Conservation (phyloP, 805 yeast species). For the Henningerozyma blattae region DNA sequence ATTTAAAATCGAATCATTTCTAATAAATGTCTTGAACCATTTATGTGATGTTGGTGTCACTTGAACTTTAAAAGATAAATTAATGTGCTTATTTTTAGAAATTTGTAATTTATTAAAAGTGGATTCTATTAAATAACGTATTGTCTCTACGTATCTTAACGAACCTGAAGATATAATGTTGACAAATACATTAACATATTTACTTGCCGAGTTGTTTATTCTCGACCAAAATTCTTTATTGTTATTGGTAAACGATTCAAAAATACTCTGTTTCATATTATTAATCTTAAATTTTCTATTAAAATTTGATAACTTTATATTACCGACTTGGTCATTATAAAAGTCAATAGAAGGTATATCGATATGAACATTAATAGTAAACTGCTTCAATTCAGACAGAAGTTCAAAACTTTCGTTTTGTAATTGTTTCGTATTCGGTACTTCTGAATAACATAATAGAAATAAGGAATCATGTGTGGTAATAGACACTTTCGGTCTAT, state of each 20-base stretch:
- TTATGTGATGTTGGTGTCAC: conserved; percentile 20
- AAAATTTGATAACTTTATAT: conserved; percentile 16
- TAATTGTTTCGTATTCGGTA: conserved; percentile 3
- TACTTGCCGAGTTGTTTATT: conserved; percentile 1
- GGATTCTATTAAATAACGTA: conserved; percentile 19
- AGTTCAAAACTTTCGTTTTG: background rate
- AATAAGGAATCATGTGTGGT: conserved; percentile 19
- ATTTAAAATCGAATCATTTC: conserved; percentile 7
- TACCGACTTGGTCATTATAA: conserved; percentile 19
- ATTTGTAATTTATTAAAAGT: conserved; percentile 10
- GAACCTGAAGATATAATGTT: conserved; percentile 21
- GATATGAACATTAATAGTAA: conserved; percentile 16
- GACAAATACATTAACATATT: conserved; percentile 2
- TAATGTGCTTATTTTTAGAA: conserved; percentile 4
- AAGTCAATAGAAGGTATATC: conserved; percentile 26
- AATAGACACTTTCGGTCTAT: conserved; percentile 18
- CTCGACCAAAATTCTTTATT: conserved; percentile 15
- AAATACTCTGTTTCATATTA: conserved; percentile 11
- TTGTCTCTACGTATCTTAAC: conserved; percentile 23
- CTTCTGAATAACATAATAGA: conserved; percentile 19
- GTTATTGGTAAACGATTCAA: conserved; percentile 16
- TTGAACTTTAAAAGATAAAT: conserved; percentile 12
- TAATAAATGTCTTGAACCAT: conserved; percentile 23
- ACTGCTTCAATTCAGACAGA: conserved; percentile 2
- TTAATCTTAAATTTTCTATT: conserved; percentile 22